Conservation (phyloP, 1,284 basidiomycete genomes). For the Volvariella volvacea region DNA sequence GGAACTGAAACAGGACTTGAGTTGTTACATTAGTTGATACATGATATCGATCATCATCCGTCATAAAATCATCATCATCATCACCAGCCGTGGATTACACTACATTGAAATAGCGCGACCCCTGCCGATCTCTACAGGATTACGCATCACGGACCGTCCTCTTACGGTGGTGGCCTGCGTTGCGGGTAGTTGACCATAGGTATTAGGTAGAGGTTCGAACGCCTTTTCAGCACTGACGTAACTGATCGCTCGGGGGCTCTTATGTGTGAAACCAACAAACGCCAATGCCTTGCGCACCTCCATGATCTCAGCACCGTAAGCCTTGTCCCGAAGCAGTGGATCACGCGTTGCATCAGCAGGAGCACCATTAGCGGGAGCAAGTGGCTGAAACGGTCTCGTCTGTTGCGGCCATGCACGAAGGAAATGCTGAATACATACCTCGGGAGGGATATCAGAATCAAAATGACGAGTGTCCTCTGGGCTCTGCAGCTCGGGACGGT, state of each 20-base stretch:
- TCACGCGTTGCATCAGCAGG: constrained; percentile 81
- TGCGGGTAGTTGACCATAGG: constrained; percentile 32
- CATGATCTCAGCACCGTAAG: constrained; percentile 81
- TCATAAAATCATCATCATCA: too few species aligned
- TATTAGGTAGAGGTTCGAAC: constrained; percentile 51
- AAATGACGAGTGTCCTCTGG: constrained; percentile 88
- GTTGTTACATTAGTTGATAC: too few species aligned
- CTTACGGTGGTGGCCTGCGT: constrained; percentile 35
- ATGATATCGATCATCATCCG: too few species aligned
- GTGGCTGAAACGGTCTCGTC: constrained; percentile 51
- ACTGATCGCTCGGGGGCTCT: constrained; percentile 70
- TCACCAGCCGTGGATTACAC: constrained; percentile 11
- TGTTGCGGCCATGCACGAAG: constrained; percentile 12
- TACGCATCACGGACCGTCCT: constrained; percentile 56
- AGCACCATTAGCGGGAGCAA: constrained; percentile 84
- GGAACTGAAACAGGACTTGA: too few species aligned
- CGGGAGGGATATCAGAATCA: constrained; percentile 86
- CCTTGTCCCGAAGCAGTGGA: constrained; percentile 78
- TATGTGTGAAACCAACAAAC: constrained; percentile 87
- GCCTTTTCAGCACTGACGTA: constrained; percentile 69
- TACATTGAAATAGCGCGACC: constrained; percentile 77
- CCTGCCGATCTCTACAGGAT: constrained; percentile 49
- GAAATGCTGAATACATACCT: constrained; percentile 48
- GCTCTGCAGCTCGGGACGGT: constrained; percentile 73
- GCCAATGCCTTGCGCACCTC: constrained; percentile 88